Evolutionary conservation across 805 yeast genomes (phyloP), one percentile per base, ranked within the genome.

Genomic region (Yamadazyma ubonensis): DNA sequence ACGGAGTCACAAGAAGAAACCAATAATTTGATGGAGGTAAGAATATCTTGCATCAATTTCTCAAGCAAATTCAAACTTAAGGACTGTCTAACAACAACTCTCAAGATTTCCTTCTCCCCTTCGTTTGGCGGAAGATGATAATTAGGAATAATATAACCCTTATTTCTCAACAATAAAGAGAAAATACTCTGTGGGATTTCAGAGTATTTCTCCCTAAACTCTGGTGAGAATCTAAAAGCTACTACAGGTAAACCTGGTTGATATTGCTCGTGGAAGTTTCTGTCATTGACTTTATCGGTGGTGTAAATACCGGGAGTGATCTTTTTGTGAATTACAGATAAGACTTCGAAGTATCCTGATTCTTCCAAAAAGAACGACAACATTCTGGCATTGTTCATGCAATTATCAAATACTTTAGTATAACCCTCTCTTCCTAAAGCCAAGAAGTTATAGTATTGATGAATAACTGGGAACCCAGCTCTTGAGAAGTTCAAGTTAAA

Each of bases 401-500:
- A 78, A 45, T 71, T 71, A 43, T 71, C 71, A 57, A 84, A 89
- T 27, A 79, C 65, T 36, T 73, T 68, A 47, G 70, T 59, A 67
- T 75, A 89, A n/a, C 97, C 97, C 23, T 73, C 72, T 44, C 59
- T 63, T 6, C 96, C 97, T 25, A 80, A 67, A 29, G 78, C 69
- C 51, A 89, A 64, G 52, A 89, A 80, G 60, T 85, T 84, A 71
- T 67, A 88, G 70, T 89, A 90, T 65, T 89, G 96, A 55, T 83
- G 88, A 46, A 89, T 71, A 22, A 90, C 90, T 43, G 90, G 95
- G 76, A 79, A 86, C 1, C 96, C 96, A 6, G 97, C 93, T 58
- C 96, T 79, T 6, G 95, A 86, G 63, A 89, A 89, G 67, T 89
- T 89, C 59, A 89, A 73, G 27, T 81, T 86, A 68, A 79, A 90